Evolutionary conservation across 2,329 filamentous ascomycete species (phyloP), one percentile per base, ranked within the genome.

Genomic region (Hypoxylon sp.): DNA sequence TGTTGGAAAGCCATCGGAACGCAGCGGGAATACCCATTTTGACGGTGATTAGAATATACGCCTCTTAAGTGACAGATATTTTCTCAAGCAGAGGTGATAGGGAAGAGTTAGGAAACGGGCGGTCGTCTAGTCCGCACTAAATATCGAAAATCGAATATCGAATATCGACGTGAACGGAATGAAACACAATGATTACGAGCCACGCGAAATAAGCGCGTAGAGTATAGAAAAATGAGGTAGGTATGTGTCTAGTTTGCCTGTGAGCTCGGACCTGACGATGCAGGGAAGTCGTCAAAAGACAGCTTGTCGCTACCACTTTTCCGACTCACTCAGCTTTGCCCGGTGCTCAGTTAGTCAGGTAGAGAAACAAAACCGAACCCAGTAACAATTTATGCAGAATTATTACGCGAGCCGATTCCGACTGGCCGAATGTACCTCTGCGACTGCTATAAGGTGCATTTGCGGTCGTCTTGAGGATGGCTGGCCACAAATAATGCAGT

Each of bases 1-100:
- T 98, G 83, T 90, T 92, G 80, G 93, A 97, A 67, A 98, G 90
- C 94, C 94, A 99, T 87, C 94, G 88, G 81, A 98, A 98, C 72
- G 96, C 91, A 68, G 94, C 94, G 74, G 94, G 94, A 76, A 97
- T 94, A 91, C 94, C 94, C 94, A 97, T 97, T 67, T 74, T 84
- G 78, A 60, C 69, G 72, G 53, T 64, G 19, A 58, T 34, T 32
- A 30, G 5, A 36, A 59, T 19, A 9, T 38, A 28, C 17, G n/a
- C 21, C 28, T 58, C 34, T 41, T 38, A 57, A 57, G 28, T n/a
- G 25, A 60, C 28, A 49, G 43, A 41, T n/a, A 41, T 25, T 30
- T 57, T 5, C 46, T 34, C 32, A 21, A 43, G 55, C 28, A 36
- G 32, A 23, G 46, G 46, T 43, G 23, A 25, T 49, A 38, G n/a